Conservation (phyloP, 1,284 basidiomycete species). For the Athelia sp. region DNA sequence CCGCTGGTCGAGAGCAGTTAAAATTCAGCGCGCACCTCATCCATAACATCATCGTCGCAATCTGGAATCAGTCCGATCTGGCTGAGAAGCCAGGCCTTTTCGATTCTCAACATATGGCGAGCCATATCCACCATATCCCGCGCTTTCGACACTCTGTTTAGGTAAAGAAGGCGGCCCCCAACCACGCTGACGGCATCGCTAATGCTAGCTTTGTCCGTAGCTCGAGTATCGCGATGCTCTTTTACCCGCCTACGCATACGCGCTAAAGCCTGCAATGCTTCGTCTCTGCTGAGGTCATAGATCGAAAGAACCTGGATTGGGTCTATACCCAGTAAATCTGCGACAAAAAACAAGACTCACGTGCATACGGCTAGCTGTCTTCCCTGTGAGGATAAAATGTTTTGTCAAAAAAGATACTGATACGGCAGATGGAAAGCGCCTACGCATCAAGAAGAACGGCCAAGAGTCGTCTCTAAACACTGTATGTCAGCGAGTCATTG, state of each 20-base stretch:
- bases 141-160: slow-evolving; percentile 58
- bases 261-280: slow-evolving; percentile 57
- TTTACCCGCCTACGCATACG: slow-evolving; percentile 40
- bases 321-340: too few relatives aligned
- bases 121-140: slow-evolving; percentile 63
- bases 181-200: slow-evolving; percentile 53
- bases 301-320: slow-evolving; percentile 58
- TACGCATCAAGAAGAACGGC: slow-evolving; percentile 65
- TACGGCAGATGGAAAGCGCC: slow-evolving; percentile 19
- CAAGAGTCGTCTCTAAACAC: slow-evolving; percentile 68
- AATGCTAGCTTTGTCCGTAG: slow-evolving; percentile 30
- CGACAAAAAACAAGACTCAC: slow-evolving; percentile 27
- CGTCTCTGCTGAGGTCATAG: slow-evolving; percentile 60
- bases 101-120: slow-evolving; percentile 55
- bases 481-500: slow-evolving; percentile 3
- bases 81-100: slow-evolving; percentile 75
- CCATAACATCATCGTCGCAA: slow-evolving; percentile 85
- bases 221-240: slow-evolving; percentile 14
- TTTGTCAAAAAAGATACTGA: slow-evolving; percentile 4
- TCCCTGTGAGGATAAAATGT: slow-evolving; percentile 36
- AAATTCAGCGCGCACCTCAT: slow-evolving; percentile 44
- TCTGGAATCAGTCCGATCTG: slow-evolving; percentile 64
- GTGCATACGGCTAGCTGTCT: slow-evolving; percentile 69
- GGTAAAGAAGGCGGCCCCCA: slow-evolving; percentile 75
- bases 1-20: background rate